phyloP scores from a whole-genome alignment of 768 basidiomycete genomes.

The Paxillus involutus region DNA sequence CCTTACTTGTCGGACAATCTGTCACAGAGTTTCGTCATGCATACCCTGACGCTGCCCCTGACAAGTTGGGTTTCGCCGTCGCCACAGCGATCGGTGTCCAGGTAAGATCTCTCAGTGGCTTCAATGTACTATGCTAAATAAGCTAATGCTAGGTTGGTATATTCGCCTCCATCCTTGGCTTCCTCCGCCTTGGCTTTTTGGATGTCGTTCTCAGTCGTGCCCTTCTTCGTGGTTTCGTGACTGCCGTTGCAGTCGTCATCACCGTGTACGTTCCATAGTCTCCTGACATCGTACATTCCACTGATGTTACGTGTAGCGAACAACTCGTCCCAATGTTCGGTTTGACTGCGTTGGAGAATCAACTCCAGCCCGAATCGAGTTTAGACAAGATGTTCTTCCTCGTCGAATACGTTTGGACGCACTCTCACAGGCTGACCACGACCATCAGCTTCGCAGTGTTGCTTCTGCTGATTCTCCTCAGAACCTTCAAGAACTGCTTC shows the following conservation, averaged over 20 bases:
- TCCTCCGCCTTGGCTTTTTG: slow-evolving; percentile 88
- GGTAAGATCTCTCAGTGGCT: slow-evolving; percentile 35
- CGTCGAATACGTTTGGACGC: slow-evolving; percentile 51
- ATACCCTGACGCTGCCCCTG: slow-evolving; percentile 37
- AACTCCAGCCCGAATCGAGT: slow-evolving; percentile 62
- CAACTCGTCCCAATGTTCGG: slow-evolving; percentile 92
- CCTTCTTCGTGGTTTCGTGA: slow-evolving; percentile 83
- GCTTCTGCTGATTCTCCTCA: slow-evolving; percentile 58
- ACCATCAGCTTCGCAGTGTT: slow-evolving; percentile 75
- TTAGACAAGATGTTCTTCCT: slow-evolving; percentile 80
- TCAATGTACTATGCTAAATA: neutral
- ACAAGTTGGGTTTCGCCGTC: slow-evolving; percentile 62
- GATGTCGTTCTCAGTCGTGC: slow-evolving; percentile 92
- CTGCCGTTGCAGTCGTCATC: slow-evolving; percentile 84
- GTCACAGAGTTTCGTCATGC: slow-evolving; percentile 66
- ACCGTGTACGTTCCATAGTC: slow-evolving; percentile 55
- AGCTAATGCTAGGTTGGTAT: slow-evolving; percentile 61
- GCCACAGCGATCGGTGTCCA: slow-evolving; percentile 85
- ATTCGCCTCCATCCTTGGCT: slow-evolving; percentile 82
- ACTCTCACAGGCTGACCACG: slow-evolving; percentile 67
- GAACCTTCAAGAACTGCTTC: slow-evolving; percentile 58
- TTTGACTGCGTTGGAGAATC: slow-evolving; percentile 53
- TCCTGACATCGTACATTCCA: neutral
- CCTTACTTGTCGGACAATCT: slow-evolving; percentile 85
- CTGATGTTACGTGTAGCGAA: slow-evolving; percentile 45